Conservation (phyloP, 2,329 filamentous ascomycete genomes). For the Onygena corvina region DNA sequence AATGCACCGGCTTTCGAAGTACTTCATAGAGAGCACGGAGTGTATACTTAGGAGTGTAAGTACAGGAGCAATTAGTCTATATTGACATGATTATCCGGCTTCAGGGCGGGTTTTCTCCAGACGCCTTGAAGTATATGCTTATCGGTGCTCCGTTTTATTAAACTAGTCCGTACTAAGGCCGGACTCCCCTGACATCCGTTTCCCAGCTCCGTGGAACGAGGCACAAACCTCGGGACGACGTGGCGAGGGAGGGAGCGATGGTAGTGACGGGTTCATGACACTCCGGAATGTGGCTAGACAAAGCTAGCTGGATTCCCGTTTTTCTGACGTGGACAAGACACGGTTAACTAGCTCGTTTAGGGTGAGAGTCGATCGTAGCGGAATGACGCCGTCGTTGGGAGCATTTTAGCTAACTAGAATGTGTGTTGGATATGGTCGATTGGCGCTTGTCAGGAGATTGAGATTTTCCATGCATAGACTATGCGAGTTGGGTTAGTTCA, state of each 20-base stretch:
- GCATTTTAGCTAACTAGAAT: background rate
- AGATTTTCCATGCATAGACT: conserved; percentile 1
- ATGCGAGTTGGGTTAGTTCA: background rate
- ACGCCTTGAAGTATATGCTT: conserved; percentile 3
- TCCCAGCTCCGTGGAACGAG: conserved; percentile 5
- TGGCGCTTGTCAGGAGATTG: conserved; percentile 1
- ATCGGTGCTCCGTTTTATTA: background rate
- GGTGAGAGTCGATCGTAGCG: conserved; percentile 1
- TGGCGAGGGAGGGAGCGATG: background rate
- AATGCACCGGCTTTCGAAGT: too few species aligned
- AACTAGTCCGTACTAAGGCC: background rate
- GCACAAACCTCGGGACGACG: conserved; percentile 12
- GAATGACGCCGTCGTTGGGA: background rate
- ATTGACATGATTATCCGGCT: background rate
- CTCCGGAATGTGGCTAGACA: too few species aligned
- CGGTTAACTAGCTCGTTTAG: too few species aligned
- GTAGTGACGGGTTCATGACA: too few species aligned
- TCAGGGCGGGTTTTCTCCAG: conserved; percentile 1
- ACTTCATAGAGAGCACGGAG: background rate
- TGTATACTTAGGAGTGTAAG: background rate
- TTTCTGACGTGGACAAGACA: background rate
- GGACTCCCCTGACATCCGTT: background rate
- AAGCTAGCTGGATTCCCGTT: background rate
- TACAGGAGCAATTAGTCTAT: background rate
- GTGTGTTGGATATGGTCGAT: too few species aligned